phyloP scores from a whole-genome alignment of 1,139 yeast genomes.

The Arxiozyma telluris region DNA sequence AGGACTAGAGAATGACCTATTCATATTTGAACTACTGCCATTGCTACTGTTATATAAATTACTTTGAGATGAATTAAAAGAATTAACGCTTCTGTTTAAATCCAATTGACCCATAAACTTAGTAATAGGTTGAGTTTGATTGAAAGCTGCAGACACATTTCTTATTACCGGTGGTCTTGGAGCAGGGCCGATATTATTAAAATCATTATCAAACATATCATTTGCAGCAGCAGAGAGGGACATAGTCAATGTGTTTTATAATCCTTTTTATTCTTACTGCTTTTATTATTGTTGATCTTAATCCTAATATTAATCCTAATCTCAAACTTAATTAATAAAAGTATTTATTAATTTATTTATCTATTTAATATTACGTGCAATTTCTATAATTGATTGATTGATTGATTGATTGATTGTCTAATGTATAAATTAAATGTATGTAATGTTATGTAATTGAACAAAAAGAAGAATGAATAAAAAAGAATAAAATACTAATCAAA shows the following conservation, averaged over 20 bases:
- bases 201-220: constrained; percentile 33
- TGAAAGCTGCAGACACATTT: constrained; percentile 16
- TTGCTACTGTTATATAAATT: constrained; percentile 13
- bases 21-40: constrained; percentile 7
- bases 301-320: too few relatives aligned
- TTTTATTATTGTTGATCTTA: too few relatives aligned
- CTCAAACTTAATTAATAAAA: neutral
- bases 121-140: constrained; percentile 28
- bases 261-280: neutral
- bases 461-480: too few relatives aligned
- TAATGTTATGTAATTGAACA: neutral
- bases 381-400: neutral
- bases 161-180: constrained; percentile 34
- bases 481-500: neutral
- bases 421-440: neutral
- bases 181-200: constrained; percentile 38
- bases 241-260: constrained; percentile 20
- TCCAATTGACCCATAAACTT: constrained; percentile 21
- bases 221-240: constrained; percentile 40
- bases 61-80: constrained; percentile 1
- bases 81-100: constrained; percentile 6
- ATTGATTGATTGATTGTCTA: neutral
- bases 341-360: too few relatives aligned
- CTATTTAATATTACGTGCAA: too few relatives aligned
- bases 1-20: constrained; percentile 5